Evolutionary conservation across 108 stramenopile genomes (phyloP).

Genomic region (Aurantiochytrium sp.): DNA sequence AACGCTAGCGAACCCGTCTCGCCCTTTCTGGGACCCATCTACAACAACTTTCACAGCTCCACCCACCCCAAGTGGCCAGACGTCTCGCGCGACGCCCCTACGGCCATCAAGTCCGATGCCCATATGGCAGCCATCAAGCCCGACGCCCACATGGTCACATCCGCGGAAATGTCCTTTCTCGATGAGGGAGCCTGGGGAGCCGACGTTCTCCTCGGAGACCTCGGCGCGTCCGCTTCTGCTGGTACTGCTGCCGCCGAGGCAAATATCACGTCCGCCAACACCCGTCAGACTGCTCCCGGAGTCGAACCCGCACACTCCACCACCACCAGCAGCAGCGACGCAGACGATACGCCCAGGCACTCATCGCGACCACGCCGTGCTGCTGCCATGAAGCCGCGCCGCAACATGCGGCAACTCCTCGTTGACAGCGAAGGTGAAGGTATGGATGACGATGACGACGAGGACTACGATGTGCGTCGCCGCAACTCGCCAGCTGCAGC

Average conservation of each 20-base stretch:
- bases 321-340: too few relatives aligned
- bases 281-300: too few relatives aligned
- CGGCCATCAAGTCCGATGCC: background rate
- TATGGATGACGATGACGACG: background rate
- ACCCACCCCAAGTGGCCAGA: background rate
- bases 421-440: background rate
- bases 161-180: too few relatives aligned
- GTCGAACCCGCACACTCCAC: too few relatives aligned
- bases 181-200: too few relatives aligned
- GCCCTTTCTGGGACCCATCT: background rate
- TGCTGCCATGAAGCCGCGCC: background rate
- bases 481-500: background rate
- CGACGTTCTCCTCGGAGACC: too few relatives aligned
- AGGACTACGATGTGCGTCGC: background rate
- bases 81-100: background rate
- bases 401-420: background rate
- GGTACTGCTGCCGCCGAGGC: too few relatives aligned
- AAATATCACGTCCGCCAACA: too few relatives aligned
- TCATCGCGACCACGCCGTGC: background rate
- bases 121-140: background rate
- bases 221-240: too few relatives aligned
- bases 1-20: background rate
- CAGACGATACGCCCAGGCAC: too few relatives aligned
- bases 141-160: background rate
- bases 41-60: background rate